phyloP scores from a whole-genome alignment of 345 rosid genomes.

The Lepidium africanum region DNA sequence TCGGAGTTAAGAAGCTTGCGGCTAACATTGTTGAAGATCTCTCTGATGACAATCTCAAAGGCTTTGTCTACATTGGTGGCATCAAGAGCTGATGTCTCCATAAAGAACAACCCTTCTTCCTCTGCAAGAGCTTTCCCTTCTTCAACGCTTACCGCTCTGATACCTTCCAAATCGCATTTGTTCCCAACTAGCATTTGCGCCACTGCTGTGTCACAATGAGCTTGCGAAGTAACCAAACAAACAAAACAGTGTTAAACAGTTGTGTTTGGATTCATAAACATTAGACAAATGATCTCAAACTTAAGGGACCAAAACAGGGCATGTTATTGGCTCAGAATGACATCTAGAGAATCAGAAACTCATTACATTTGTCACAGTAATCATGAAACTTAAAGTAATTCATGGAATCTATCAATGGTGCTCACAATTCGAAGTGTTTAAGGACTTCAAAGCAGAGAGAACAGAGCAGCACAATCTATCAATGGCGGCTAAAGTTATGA shows the following conservation, averaged over 20 bases:
- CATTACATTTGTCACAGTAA: no score
- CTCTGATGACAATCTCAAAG: constrained; percentile 78
- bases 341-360: no score
- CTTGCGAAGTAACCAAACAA: constrained; percentile 32
- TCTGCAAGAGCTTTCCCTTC: constrained; percentile 79
- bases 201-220: constrained; percentile 66
- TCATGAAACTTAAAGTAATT: not conserved
- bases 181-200: constrained; percentile 92
- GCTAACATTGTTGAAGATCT: constrained; percentile 69
- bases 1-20: constrained; percentile 53
- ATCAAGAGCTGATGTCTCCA: constrained; percentile 93
- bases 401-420: not conserved
- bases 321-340: not conserved
- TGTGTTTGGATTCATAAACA: not conserved
- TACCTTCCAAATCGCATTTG: constrained; percentile 78
- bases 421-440: not conserved
- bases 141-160: constrained; percentile 61
- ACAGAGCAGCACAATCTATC: not conserved
- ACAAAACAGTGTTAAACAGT: not conserved
- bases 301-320: not conserved
- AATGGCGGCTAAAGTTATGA: not conserved
- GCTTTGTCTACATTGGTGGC: constrained; percentile 80
- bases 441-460: not conserved
- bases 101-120: constrained; percentile 75
- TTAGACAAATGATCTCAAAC: not conserved